Evolutionary conservation across 2,329 filamentous ascomycete species (phyloP), one percentile per base, ranked within the genome.

Genomic region (Podosphaera fusca): DNA sequence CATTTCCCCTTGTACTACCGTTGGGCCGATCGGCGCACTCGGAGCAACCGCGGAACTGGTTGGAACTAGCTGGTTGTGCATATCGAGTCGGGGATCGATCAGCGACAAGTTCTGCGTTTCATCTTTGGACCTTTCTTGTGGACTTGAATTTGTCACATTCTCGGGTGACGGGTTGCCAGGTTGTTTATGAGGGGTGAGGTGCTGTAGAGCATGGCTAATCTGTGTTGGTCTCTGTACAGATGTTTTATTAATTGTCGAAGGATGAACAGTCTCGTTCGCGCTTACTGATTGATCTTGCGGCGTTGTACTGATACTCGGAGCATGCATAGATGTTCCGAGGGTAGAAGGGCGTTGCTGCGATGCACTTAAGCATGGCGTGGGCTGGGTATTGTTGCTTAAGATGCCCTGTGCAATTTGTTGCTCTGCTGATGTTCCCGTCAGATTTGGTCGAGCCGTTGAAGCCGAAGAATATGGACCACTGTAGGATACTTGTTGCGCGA

Each of bases 361-460:
- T 33, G 65, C 64, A 38, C 61, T 65, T 30, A 61, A 60, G 5
- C 60, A 61, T 12, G 60, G 45, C 31, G 63, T 59, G 4, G 61
- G 30, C 21, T 21, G 21, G 21, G 21, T 21, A 1, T 21, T 21
- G 55, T 63, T 64, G 55, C 64, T 64, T 60, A 67, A 60, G 58
- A 66, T 60, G 47, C 65, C 65, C 58, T 66, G 64, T 31, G 65
- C 65, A 60, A 67, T 67, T 60, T 67, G 65, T 58, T 67, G 65
- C 56, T 67, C 65, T 52, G 65, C 65, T 52, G 65, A 66, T 10
- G 64, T 61, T 56, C 61, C 61, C 49, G 53, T 58, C 34, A 60
- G 61, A 63, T 64, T 64, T 51, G 64, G 62, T 46, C 64, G 58
- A 21, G 62, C 53, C 10, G 60, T 55, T n/a, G 60, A 56, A 35